A percentile compares a stretch with the other conserved stretches of the same genome.
phyloP scores from a whole-genome alignment of 1,284 basidiomycete species.

The Ustilago sp. region DNA sequence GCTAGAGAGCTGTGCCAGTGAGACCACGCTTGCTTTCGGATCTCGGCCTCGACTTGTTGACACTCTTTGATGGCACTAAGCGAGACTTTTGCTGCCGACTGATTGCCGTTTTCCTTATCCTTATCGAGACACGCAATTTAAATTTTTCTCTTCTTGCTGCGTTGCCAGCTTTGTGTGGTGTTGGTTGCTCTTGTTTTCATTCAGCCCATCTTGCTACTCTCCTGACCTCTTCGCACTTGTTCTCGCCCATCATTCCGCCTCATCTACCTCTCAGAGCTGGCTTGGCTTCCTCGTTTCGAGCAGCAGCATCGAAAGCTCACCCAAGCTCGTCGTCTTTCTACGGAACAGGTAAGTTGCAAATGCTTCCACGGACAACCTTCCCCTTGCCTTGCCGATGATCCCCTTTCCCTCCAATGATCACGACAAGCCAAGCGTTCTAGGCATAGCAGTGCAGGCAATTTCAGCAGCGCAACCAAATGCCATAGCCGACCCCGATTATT shows the following conservation, averaged over 20 bases:
- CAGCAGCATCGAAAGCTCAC: slow-evolving; percentile 15
- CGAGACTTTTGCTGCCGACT: neutral
- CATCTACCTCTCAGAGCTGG: slow-evolving; percentile 23
- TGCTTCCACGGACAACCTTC: neutral
- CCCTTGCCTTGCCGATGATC: slow-evolving; percentile 8
- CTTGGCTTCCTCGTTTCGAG: slow-evolving; percentile 39
- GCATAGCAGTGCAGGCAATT: neutral
- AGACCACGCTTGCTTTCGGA: slow-evolving; percentile 9
- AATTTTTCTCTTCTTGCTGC: slow-evolving; percentile 7
- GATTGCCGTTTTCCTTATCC: neutral
- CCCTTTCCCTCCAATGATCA: neutral
- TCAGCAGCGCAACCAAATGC: slow-evolving; percentile 1
- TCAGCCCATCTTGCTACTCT: slow-evolving; percentile 3
- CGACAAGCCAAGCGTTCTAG: neutral
- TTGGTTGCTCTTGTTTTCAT: neutral
- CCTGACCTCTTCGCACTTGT: neutral
- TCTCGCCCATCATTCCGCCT: slow-evolving; percentile 40
- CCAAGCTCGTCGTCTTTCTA: slow-evolving; percentile 5
- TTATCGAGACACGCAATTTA: slow-evolving; percentile 7
- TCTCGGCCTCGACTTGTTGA: neutral
- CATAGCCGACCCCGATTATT: neutral
- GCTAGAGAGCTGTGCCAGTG: neutral
- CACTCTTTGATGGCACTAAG: neutral
- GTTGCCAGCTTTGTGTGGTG: neutral
- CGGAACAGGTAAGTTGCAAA: slow-evolving; percentile 37